Conservation (phyloP, 768 basidiomycete genomes). For the Dentipellis sp. region DNA sequence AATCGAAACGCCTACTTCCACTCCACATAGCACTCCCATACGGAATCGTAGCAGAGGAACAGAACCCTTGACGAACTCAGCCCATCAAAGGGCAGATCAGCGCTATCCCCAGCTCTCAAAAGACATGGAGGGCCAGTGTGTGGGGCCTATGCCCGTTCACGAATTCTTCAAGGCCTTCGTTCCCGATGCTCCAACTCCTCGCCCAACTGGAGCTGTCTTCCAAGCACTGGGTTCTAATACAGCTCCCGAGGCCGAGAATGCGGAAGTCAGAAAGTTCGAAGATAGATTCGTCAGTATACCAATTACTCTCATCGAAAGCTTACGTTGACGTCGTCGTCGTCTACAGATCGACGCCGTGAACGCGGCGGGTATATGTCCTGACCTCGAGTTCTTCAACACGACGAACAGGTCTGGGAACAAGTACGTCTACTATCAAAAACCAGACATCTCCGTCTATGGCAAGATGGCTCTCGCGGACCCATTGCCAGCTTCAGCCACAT, state of each 20-base stretch:
- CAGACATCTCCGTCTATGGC: background rate
- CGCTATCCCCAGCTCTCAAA: background rate
- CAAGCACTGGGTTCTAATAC: background rate
- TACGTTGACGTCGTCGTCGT: too few species aligned
- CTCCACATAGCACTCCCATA: too few species aligned
- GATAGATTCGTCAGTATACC: background rate
- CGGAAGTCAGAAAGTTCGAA: background rate
- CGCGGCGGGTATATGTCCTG: background rate
- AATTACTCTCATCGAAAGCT: too few species aligned
- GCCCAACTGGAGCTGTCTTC: too few species aligned
- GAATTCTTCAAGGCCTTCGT: background rate
- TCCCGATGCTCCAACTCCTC: too few species aligned
- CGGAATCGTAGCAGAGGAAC: too few species aligned
- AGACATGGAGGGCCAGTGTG: constrained; percentile 40
- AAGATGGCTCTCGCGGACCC: background rate
- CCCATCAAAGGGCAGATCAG: background rate
- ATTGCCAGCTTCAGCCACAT: too few species aligned
- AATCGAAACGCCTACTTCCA: too few species aligned
- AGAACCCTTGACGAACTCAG: too few species aligned
- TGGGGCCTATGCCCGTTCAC: background rate
- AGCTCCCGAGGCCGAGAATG: background rate
- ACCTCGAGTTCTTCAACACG: background rate
- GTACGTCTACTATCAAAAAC: background rate
- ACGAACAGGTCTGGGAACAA: background rate
- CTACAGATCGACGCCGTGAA: background rate